phyloP scores from a whole-genome alignment of 2,329 filamentous ascomycete species.

The Penicillium nordicum region DNA sequence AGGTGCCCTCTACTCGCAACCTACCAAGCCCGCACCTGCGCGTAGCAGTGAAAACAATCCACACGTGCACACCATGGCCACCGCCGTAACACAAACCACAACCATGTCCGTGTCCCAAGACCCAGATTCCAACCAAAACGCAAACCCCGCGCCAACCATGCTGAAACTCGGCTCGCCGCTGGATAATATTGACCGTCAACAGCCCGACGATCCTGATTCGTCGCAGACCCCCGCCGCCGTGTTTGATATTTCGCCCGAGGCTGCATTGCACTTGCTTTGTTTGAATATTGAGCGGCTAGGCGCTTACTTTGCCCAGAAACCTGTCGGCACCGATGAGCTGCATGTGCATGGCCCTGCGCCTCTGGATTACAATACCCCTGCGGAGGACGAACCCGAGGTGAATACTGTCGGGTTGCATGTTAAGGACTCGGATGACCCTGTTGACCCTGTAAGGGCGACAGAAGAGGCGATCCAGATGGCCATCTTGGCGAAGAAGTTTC shows the following conservation, averaged over 20 bases:
- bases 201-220: neutral
- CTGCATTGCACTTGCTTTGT: constrained; percentile 76
- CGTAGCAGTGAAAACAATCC: constrained; percentile 21
- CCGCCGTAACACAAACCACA: constrained; percentile 19
- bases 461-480: constrained; percentile 74
- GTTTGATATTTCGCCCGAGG: constrained; percentile 67
- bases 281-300: constrained; percentile 59
- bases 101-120: constrained; percentile 6
- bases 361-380: constrained; percentile 27
- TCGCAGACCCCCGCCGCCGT: constrained; percentile 36
- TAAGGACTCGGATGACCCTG: constrained; percentile 39
- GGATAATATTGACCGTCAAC: neutral
- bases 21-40: constrained; percentile 10
- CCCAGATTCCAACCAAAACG: neutral
- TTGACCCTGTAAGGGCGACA: constrained; percentile 60
- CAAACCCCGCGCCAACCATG: constrained; percentile 11
- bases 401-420: constrained; percentile 35
- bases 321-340: constrained; percentile 7
- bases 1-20: constrained; percentile 21
- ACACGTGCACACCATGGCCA: neutral
- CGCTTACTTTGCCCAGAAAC: constrained; percentile 57
- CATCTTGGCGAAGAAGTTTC: constrained; percentile 87
- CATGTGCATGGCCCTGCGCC: constrained; percentile 49
- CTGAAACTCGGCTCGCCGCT: constrained; percentile 15
- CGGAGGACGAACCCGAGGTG: constrained; percentile 21